Evolutionary conservation across 139 green algal species (phyloP).

Genomic region (Closterium sp.): DNA sequence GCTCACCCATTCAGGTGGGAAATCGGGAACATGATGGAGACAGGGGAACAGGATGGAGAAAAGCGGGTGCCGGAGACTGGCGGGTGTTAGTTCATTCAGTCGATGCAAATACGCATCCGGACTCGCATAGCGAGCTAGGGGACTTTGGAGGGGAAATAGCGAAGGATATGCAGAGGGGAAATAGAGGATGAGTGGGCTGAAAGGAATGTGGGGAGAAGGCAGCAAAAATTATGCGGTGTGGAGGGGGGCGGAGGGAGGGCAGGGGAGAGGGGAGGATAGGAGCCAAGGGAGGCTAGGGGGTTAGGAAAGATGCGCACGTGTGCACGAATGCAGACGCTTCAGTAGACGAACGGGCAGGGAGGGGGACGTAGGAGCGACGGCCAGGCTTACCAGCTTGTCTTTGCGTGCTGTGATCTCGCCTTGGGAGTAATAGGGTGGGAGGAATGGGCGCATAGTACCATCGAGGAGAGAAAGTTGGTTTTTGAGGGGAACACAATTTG

Average conservation of each 20-base stretch:
- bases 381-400: neutral
- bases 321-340: neutral
- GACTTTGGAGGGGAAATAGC: neutral
- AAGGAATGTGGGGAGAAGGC: too few species aligned
- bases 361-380: too few species aligned
- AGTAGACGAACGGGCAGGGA: neutral
- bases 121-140: neutral
- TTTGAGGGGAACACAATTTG: neutral
- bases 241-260: neutral
- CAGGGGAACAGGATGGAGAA: neutral
- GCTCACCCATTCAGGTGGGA: too few species aligned
- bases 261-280: neutral
- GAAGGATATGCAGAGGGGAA: neutral
- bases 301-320: neutral
- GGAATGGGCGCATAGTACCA: neutral
- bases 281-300: neutral
- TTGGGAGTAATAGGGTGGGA: neutral
- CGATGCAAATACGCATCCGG: too few species aligned
- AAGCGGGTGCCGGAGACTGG: too few species aligned
- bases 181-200: neutral
- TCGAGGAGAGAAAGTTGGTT: too few species aligned
- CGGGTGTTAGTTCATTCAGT: too few species aligned
- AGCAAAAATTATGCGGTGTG: neutral
- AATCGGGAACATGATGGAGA: too few species aligned
- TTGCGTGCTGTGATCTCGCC: neutral